Evolutionary conservation across 2,329 filamentous ascomycete genomes (phyloP).

Genomic region (Colletotrichum sp.): DNA sequence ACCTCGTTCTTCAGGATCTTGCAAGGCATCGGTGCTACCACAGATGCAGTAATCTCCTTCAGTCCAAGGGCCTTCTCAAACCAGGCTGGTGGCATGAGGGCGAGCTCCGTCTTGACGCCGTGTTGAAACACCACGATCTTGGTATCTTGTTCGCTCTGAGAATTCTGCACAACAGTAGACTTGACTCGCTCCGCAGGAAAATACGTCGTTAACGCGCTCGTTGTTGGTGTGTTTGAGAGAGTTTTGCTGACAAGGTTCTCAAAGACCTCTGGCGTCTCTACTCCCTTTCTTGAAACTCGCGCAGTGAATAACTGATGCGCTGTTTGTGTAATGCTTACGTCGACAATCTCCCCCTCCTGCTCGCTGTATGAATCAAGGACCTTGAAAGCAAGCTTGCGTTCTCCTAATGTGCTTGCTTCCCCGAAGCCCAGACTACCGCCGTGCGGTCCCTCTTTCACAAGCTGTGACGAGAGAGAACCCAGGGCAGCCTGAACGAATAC

Average conservation of each 20-base stretch:
- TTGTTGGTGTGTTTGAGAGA: constrained; percentile 28
- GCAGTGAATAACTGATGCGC: constrained; percentile 53
- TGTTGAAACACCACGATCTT: constrained; percentile 80
- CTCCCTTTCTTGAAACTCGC: constrained; percentile 45
- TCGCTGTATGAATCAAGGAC: constrained; percentile 66
- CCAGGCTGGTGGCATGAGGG: constrained; percentile 73
- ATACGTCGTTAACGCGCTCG: constrained; percentile 67
- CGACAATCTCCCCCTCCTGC: constrained; percentile 67
- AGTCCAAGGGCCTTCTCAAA: constrained; percentile 85
- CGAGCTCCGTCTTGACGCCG: constrained; percentile 63
- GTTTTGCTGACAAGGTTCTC: constrained; percentile 51
- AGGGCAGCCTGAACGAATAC: constrained; percentile 88
- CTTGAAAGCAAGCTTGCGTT: constrained; percentile 57
- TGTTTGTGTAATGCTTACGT: constrained; percentile 55
- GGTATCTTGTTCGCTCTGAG: constrained; percentile 54
- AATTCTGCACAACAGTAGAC: constrained; percentile 74
- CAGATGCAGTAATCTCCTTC: constrained; percentile 81
- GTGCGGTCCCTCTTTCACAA: constrained; percentile 38
- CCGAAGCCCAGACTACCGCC: constrained; percentile 62
- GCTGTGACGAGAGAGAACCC: constrained; percentile 34
- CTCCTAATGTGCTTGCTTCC: constrained; percentile 40
- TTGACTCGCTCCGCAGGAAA: constrained; percentile 82
- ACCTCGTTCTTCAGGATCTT: constrained; percentile 94
- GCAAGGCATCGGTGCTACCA: constrained; percentile 95
- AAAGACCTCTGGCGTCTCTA: constrained; percentile 43